Evolutionary conservation across 2,329 filamentous ascomycete genomes (phyloP).

Genomic region (Colletotrichum somersetense): DNA sequence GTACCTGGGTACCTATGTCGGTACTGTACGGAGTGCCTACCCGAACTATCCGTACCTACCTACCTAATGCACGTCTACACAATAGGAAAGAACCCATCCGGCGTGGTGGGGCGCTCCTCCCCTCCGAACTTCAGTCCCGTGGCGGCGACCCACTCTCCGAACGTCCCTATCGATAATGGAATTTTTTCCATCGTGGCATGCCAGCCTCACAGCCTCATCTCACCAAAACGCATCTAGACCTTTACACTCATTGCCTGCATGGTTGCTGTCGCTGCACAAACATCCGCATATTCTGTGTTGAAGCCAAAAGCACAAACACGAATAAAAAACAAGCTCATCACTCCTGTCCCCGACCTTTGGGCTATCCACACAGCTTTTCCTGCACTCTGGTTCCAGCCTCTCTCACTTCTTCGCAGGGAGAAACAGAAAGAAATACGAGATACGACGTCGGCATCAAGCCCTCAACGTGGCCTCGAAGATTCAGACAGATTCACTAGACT

Average conservation of each 20-base stretch:
- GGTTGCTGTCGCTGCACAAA: neutral
- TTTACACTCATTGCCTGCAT: neutral
- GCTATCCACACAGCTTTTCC: neutral
- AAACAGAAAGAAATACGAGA: too few relatives aligned
- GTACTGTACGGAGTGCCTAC: too few relatives aligned
- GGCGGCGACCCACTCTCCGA: neutral
- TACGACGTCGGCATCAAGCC: conserved; percentile 6
- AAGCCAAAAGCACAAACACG: neutral
- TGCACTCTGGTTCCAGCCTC: neutral
- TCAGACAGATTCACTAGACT: neutral
- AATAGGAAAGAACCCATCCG: neutral
- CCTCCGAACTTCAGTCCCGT: neutral
- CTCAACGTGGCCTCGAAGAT: conserved; percentile 35
- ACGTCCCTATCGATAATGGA: conserved; percentile 35
- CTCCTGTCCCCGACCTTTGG: neutral
- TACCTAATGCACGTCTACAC: neutral
- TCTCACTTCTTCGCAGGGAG: neutral
- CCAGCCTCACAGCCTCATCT: conserved; percentile 22
- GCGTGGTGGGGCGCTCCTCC: conserved; percentile 7
- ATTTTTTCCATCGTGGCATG: conserved; percentile 34
- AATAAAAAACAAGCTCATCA: conserved; percentile 13
- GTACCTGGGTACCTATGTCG: too few relatives aligned
- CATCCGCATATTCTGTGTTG: conserved; percentile 14
- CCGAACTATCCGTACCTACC: neutral
- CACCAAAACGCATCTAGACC: neutral